These are phyloP conservation scores for Hypoxylon cercidicola DNA, from an alignment of 495 filamentous ascomycete genomes.

Conservation along the genomic window DNA sequence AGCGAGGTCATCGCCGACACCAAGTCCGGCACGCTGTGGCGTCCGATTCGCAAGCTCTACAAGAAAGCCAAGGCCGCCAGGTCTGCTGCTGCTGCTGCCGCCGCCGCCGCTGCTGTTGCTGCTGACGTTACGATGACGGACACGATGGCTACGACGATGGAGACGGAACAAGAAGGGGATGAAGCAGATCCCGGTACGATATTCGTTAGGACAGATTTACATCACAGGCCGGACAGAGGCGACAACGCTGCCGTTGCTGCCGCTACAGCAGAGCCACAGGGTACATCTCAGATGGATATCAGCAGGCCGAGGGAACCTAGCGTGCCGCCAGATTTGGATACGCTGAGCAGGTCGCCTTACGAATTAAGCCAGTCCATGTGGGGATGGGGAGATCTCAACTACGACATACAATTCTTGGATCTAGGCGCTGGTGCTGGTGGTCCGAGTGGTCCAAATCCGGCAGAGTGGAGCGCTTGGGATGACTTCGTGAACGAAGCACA, in stretches of 20 bases:
- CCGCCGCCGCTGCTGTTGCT: not conserved
- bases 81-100: slow-evolving; percentile 23
- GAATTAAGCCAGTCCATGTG: slow-evolving; percentile 28
- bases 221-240: not conserved
- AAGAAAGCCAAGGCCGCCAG: slow-evolving; percentile 65
- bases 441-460: slow-evolving; percentile 11
- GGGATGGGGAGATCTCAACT: slow-evolving; percentile 36
- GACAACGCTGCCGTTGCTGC: not conserved
- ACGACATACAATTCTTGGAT: slow-evolving; percentile 35
- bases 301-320: slow-evolving; percentile 13
- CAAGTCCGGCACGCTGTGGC: slow-evolving; percentile 71
- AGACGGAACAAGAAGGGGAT: not conserved
- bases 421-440: not conserved
- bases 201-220: not conserved
- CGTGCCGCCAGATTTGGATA: slow-evolving; percentile 13
- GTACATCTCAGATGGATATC: slow-evolving; percentile 20
- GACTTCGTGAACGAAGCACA: slow-evolving; percentile 48
- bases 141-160: not conserved
- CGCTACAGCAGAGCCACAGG: slow-evolving; percentile 10
- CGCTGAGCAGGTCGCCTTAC: slow-evolving; percentile 26
- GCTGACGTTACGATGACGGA: slow-evolving; percentile 5
- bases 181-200: slow-evolving; percentile 5
- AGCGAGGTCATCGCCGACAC: slow-evolving; percentile 60
- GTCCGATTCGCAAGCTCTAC: slow-evolving; percentile 72
- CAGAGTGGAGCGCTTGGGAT: slow-evolving; percentile 48